Conservation (phyloP, 306 rosid genomes). For the Acacia crassicarpa region DNA sequence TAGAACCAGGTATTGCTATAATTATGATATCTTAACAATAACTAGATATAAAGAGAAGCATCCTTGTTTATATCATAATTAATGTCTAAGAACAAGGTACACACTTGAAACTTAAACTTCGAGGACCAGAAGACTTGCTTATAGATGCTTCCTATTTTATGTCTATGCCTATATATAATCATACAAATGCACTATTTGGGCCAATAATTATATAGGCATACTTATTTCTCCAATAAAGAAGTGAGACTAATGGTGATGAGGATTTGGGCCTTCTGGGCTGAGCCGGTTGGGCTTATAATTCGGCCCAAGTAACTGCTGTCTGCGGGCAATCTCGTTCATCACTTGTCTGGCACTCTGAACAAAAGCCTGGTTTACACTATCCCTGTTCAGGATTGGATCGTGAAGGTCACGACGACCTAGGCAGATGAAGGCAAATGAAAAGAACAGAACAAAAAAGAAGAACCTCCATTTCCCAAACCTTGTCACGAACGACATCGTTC, state of each 20-base stretch:
- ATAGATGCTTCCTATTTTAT: not conserved
- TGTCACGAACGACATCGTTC: not conserved
- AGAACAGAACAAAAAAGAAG: slow-evolving; percentile 31
- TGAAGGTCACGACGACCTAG: slow-evolving; percentile 28
- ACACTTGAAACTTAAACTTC: not conserved
- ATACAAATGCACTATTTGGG: not conserved
- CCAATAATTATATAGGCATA: not conserved
- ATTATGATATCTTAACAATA: not conserved
- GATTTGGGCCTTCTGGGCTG: slow-evolving; percentile 55
- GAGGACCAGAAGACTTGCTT: not conserved
- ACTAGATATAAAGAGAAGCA: not conserved
- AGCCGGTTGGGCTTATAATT: slow-evolving; percentile 24
- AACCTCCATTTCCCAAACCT: slow-evolving; percentile 22
- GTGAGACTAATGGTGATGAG: slow-evolving; percentile 41
- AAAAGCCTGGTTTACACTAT: slow-evolving; percentile 5
- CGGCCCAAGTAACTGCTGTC: slow-evolving; percentile 35
- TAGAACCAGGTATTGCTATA: not conserved
- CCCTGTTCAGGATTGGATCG: not conserved
- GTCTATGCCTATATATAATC: not conserved
- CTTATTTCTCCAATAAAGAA: not conserved
- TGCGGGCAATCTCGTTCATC: slow-evolving; percentile 40
- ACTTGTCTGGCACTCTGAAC: slow-evolving; percentile 33
- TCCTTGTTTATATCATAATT: not conserved
- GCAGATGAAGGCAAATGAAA: slow-evolving; percentile 27
- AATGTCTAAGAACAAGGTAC: not conserved